A percentile compares a stretch with the other conserved stretches of the same genome.
These are phyloP conservation scores for Teunomyces atbi DNA, from an alignment of 805 yeast genomes.

Conservation along the genomic window DNA sequence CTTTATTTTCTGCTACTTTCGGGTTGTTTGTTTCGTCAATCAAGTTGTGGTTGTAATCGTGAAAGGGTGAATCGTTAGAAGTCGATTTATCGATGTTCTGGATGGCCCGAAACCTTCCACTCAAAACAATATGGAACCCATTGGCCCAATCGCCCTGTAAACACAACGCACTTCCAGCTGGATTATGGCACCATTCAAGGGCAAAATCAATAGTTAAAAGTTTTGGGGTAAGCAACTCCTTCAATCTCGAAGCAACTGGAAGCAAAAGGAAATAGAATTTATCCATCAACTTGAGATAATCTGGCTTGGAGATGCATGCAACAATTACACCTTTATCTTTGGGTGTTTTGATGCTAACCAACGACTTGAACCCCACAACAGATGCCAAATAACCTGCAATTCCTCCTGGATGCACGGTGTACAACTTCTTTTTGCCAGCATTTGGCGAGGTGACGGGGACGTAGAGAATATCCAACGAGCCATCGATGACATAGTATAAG, in stretches of 20 bases:
- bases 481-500: slow-evolving; percentile 75
- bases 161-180: slow-evolving; percentile 80
- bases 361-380: slow-evolving; percentile 73
- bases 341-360: slow-evolving; percentile 66
- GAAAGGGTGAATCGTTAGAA: slow-evolving; percentile 6
- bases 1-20: slow-evolving; percentile 10
- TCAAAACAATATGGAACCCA: slow-evolving; percentile 84
- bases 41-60: slow-evolving; percentile 12
- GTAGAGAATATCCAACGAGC: slow-evolving; percentile 58
- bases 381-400: slow-evolving; percentile 86
- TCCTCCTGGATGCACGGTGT: slow-evolving; percentile 71
- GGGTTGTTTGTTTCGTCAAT: slow-evolving; percentile 18
- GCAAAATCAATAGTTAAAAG: slow-evolving; percentile 83
- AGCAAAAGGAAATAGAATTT: slow-evolving; percentile 72
- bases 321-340: slow-evolving; percentile 55
- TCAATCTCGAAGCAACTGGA: slow-evolving; percentile 71
- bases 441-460: slow-evolving; percentile 30
- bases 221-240: slow-evolving; percentile 63
- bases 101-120: slow-evolving; percentile 80
- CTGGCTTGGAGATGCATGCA: slow-evolving; percentile 66
- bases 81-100: slow-evolving; percentile 7
- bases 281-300: slow-evolving; percentile 67
- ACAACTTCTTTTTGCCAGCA: slow-evolving; percentile 36
- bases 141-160: slow-evolving; percentile 85
- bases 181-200: slow-evolving; percentile 88